Evolutionary conservation across 257 asterid species (phyloP).

Genomic region (Nemophila menziesii): DNA sequence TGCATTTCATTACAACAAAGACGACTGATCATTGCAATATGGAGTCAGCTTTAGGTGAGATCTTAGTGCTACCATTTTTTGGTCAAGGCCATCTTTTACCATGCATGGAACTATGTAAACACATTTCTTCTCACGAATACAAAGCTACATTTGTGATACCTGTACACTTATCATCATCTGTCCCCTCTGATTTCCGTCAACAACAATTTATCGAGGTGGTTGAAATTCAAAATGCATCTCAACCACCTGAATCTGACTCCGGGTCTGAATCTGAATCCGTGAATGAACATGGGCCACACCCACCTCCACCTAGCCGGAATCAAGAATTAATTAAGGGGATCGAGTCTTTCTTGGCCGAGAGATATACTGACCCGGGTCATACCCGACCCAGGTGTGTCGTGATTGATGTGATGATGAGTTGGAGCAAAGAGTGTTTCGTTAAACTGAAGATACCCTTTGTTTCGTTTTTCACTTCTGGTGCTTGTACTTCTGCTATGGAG

Average conservation of each 20-base stretch:
- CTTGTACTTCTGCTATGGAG: conserved; percentile 53
- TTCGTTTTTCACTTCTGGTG: conserved; percentile 53
- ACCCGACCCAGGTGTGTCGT: conserved; percentile 39
- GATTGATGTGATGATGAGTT: conserved; percentile 65
- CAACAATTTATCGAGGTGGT: conserved; percentile 12
- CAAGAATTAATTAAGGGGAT: conserved; percentile 34
- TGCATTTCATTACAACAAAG: background rate
- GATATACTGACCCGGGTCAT: conserved; percentile 18
- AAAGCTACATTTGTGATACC: conserved; percentile 44
- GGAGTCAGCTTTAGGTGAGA: conserved; percentile 30
- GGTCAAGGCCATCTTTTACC: conserved; percentile 78
- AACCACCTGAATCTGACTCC: conserved; percentile 4
- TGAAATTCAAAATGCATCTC: conserved; percentile 23
- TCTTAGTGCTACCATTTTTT: conserved; percentile 59
- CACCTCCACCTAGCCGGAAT: conserved; percentile 9
- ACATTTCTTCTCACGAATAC: conserved; percentile 26
- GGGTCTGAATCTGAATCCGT: conserved; percentile 3
- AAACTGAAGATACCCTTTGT: conserved; percentile 32
- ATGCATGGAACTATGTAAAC: conserved; percentile 54
- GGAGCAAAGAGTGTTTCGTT: conserved; percentile 47
- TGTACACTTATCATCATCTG: conserved; percentile 50
- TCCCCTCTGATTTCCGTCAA: conserved; percentile 13
- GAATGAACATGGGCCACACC: background rate
- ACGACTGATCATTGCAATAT: conserved; percentile 9
- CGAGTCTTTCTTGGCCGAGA: conserved; percentile 24